Base-by-base conservation (phyloP, 768 basidiomycete species). In the Amanita thiersii region DNA sequence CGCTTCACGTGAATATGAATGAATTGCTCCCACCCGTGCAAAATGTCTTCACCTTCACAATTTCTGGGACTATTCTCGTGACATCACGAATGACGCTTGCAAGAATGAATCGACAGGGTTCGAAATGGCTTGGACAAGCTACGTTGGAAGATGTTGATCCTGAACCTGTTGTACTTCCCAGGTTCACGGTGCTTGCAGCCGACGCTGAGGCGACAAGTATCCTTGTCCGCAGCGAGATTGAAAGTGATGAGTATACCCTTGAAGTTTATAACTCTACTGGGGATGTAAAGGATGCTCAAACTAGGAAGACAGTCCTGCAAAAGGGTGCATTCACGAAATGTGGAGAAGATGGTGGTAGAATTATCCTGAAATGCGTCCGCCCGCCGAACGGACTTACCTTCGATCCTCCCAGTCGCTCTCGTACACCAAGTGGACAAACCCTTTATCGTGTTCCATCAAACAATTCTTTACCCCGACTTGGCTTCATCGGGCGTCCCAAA, bases 1-100 rank as follows among this genome's bases (percentile, higher is more conserved):
- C 83, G 0, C 59, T 88, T 6, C 85, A 87, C 54, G 49, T 90
- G 45, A 86, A 88, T 53, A 85, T 88, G 68, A 84, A 85, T 49
- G 83, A 88, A 30, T 64, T 88, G 5, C 65, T 77, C 18, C 73
- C 77, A 2, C 75, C 84, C 6, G 61, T 69, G 20, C 82, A 79
- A 58, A 79, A 77, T 45, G 50, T 64, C 11, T 81, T 89, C 51
- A 71, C 70, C 4, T 85, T 88, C 57, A 70, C 64, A 8, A 72
- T 88, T 34, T 67, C 70, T 8, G 85, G 86, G 4, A 77, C 70
- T 5, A 65, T 88, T 32, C 63, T 87, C 3, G 59, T 89, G 23
- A 69, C 68, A 4, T 65, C 81, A 33, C 68, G 67, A 37, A 47
- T 60, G 29, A 48, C 56, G 1, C 44, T 61, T 1, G 50, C 58